Evolutionary conservation across 225 moss, liverwort and hornwort genomes (phyloP).

Genomic region (Climacium dendroides): DNA sequence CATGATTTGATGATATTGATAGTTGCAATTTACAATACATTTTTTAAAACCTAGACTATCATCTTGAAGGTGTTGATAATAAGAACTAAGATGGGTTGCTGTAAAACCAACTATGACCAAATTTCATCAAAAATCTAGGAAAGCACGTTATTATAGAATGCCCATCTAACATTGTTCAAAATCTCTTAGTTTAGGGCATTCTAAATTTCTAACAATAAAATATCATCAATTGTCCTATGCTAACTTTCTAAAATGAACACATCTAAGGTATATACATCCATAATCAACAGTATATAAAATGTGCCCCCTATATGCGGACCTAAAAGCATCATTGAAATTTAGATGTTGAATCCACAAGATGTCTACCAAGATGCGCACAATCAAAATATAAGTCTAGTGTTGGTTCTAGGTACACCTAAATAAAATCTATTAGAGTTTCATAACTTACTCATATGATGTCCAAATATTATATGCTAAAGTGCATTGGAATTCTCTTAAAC

Average conservation of each 20-base stretch:
- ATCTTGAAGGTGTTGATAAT: background rate
- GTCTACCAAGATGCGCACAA: background rate
- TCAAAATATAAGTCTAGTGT: background rate
- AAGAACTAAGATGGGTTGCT: no score
- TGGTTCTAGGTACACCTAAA: accelerated
- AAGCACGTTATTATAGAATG: accelerated
- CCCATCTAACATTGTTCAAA: background rate
- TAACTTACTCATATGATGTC: background rate
- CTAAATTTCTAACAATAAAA: background rate
- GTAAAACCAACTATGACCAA: no score
- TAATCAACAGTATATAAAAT: background rate
- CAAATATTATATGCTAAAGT: background rate
- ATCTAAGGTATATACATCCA: background rate
- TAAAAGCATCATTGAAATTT: background rate
- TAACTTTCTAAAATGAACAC: background rate
- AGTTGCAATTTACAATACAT: background rate
- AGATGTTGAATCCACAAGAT: background rate
- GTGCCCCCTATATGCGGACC: accelerated
- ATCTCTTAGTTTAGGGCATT: background rate
- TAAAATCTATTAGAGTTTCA: background rate
- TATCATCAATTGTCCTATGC: background rate
- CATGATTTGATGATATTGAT: background rate
- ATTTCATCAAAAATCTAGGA: background rate
- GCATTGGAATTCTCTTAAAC: accelerated
- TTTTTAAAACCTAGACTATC: background rate